Evolutionary conservation across 2,329 filamentous ascomycete species (phyloP).

Genomic region (Pseudocercospora eumusae): DNA sequence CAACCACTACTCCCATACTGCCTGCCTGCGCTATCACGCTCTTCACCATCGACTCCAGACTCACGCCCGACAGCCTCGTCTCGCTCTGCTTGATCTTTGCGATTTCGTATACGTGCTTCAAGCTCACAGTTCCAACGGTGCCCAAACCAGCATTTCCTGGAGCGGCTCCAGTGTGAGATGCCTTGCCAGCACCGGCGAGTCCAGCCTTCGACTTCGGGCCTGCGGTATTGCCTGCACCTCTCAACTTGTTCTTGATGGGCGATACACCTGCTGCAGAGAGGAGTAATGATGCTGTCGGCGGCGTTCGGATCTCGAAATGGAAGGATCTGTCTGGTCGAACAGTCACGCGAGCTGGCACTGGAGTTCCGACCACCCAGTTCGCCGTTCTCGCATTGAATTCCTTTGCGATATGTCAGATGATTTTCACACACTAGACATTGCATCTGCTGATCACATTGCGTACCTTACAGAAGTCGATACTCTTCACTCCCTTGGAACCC

Average conservation of each 20-base stretch:
- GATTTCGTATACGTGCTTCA: conserved; percentile 98
- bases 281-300: conserved; percentile 88
- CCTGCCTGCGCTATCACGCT: conserved; percentile 64
- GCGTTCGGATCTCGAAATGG: conserved; percentile 84
- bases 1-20: conserved; percentile 53
- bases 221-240: conserved; percentile 63
- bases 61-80: conserved; percentile 63
- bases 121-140: conserved; percentile 72
- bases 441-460: conserved; percentile 17
- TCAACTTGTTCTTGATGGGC: conserved; percentile 72
- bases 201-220: conserved; percentile 46
- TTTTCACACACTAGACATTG: background rate
- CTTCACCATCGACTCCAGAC: conserved; percentile 75
- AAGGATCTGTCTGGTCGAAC: conserved; percentile 93
- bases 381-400: conserved; percentile 58
- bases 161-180: conserved; percentile 31
- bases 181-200: conserved; percentile 43
- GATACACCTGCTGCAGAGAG: conserved; percentile 78
- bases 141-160: conserved; percentile 68
- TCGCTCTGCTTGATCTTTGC: conserved; percentile 81
- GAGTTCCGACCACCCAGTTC: conserved; percentile 78
- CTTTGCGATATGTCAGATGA: conserved; percentile 17
- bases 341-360: conserved; percentile 85
- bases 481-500: conserved; percentile 97
- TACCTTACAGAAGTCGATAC: conserved; percentile 99